phyloP scores from a whole-genome alignment of 768 basidiomycete species.

The Lentinula boryana region DNA sequence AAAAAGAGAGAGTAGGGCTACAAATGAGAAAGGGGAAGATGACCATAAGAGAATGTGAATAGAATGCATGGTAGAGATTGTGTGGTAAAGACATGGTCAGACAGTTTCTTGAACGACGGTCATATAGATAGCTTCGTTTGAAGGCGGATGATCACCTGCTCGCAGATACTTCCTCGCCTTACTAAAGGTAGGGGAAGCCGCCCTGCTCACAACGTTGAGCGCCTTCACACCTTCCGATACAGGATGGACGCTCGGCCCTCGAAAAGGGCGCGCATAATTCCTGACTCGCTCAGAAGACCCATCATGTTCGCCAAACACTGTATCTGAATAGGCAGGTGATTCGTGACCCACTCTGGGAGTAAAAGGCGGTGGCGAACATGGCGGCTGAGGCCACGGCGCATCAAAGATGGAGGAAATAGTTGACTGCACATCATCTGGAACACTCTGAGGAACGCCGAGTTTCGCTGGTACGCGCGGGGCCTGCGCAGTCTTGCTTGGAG shows the following conservation, averaged over 20 bases:
- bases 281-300: slow-evolving; percentile 13
- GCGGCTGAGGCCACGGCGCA: slow-evolving; percentile 33
- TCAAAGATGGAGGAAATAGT: slow-evolving; percentile 33
- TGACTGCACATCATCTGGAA: slow-evolving; percentile 26
- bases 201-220: neutral
- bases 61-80: neutral
- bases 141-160: slow-evolving; percentile 12
- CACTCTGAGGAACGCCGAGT: slow-evolving; percentile 10
- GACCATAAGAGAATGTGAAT: neutral
- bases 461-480: neutral
- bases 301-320: slow-evolving; percentile 14
- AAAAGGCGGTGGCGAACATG: slow-evolving; percentile 10
- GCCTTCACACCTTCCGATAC: slow-evolving; percentile 9
- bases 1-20: neutral
- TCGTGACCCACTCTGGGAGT: slow-evolving; percentile 11
- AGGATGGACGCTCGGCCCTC: slow-evolving; percentile 21
- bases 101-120: slow-evolving; percentile 36
- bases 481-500: neutral
- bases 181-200: neutral
- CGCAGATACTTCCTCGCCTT: slow-evolving; percentile 18
- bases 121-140: slow-evolving; percentile 34
- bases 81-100: slow-evolving; percentile 9
- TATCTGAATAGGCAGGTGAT: slow-evolving; percentile 13
- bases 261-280: slow-evolving; percentile 6
- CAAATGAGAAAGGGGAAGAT: neutral